Evolutionary conservation across 139 green algal species (phyloP), one percentile per base, ranked within the genome.

Genomic region (Chlamydomonas incerta): DNA sequence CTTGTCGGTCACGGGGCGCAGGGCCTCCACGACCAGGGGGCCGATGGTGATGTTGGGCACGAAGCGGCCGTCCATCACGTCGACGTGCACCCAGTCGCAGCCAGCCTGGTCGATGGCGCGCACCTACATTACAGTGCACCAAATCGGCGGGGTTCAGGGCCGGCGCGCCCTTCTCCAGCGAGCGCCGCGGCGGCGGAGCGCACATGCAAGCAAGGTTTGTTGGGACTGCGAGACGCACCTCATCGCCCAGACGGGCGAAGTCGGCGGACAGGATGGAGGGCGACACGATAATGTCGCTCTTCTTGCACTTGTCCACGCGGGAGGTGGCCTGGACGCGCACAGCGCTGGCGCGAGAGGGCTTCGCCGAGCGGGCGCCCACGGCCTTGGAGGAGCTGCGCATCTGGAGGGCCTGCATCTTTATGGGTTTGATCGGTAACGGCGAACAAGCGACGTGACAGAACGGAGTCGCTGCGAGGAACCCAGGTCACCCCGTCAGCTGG

Each of bases 31-130:
- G 17, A 99, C 91, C 50, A 99, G 92, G 9, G 98, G 98, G 34
- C 98, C 98, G 82, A 99, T 99, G 75, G 97, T 99, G 95, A 99
- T 99, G 95, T 99, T 99, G 67, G 97, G 97, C 80, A 99, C 97
- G 88, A 99, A 99, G 88, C 97, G 95, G 72, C 96, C 96, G 82
- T 99, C 96, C 94, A 96, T 96, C 69, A 99, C 97, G 82, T 99
- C 98, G 14, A 99, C 91, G 89, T 99, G 97, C 3, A 99, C 93
- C 97, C 97, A 99, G 65, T 99, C 97, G 74, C 89, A 95, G 55
- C 98, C 98, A 37, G 97, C 97, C 88, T 97, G 65, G 71, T 99
- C 96, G 37, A 99, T 95, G 52, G 95, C 97, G 50, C 93, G 82
- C 35, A 99, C 88, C 96, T 99, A 89, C 52, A 46, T 5, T 55